These are phyloP conservation scores for Spencermartinsiella europaea DNA, from an alignment of 805 yeast genomes.

Conservation along the genomic window DNA sequence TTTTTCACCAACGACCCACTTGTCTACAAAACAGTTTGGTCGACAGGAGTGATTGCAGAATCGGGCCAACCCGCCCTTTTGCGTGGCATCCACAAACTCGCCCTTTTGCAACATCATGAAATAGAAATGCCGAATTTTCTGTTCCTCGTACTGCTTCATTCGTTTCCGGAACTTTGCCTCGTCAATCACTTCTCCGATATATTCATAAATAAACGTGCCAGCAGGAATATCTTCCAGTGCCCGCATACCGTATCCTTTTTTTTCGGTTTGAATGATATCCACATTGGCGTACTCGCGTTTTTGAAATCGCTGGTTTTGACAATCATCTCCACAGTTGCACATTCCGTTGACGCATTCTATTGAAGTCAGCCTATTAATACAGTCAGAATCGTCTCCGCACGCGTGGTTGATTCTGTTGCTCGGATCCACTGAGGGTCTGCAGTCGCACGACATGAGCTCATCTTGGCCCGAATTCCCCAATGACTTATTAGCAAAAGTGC, in stretches of 20 bases:
- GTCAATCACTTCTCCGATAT: slow-evolving; percentile 89
- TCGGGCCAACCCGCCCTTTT: slow-evolving; percentile 80
- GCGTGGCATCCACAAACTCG: slow-evolving; percentile 92
- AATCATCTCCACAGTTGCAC: slow-evolving; percentile 66
- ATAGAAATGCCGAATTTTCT: slow-evolving; percentile 74
- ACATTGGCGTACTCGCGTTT: slow-evolving; percentile 63
- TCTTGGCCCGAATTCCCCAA: slow-evolving; percentile 71
- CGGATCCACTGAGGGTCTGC: slow-evolving; percentile 45
- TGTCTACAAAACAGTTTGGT: slow-evolving; percentile 92
- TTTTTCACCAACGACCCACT: slow-evolving; percentile 93
- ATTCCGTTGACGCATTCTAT: slow-evolving; percentile 79
- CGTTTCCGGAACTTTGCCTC: slow-evolving; percentile 69
- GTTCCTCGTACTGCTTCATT: slow-evolving; percentile 66
- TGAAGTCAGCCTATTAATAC: slow-evolving; percentile 87
- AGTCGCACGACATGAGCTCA: slow-evolving; percentile 89
- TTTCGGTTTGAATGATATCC: slow-evolving; percentile 76
- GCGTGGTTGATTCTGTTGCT: slow-evolving; percentile 47
- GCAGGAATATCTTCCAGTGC: slow-evolving; percentile 55
- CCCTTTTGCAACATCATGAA: slow-evolving; percentile 94
- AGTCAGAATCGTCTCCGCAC: slow-evolving; percentile 80
- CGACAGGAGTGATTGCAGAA: slow-evolving; percentile 93
- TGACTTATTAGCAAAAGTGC: slow-evolving; percentile 55
- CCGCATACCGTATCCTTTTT: slow-evolving; percentile 86
- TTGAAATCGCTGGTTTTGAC: slow-evolving; percentile 89
- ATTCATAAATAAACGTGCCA: slow-evolving; percentile 79